phyloP scores from a whole-genome alignment of 768 basidiomycete species.

The Dictyophora rubrovolvata region DNA sequence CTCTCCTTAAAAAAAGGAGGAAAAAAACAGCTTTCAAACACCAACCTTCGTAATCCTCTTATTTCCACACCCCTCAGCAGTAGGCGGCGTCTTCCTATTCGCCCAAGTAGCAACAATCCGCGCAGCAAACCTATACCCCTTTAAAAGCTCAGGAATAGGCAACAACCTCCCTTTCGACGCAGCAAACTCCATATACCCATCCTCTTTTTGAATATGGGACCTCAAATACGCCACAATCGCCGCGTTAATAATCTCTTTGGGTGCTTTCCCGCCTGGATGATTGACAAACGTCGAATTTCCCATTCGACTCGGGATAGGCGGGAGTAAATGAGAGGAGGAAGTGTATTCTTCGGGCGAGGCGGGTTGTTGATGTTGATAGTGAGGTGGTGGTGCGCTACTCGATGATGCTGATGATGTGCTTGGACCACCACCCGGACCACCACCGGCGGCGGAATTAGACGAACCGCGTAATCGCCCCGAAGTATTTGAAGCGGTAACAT shows the following conservation, averaged over 20 bases:
- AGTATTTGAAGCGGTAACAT: neutral
- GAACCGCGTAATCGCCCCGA: neutral
- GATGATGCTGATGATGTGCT: neutral
- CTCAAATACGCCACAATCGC: conserved; percentile 12
- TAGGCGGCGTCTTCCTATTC: conserved; percentile 12
- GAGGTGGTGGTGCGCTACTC: neutral
- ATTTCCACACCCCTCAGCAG: conserved; percentile 9
- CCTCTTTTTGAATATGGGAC: conserved; percentile 11
- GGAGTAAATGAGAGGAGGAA: neutral
- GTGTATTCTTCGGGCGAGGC: neutral
- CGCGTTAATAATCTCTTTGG: conserved; percentile 12
- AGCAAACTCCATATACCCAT: conserved; percentile 14
- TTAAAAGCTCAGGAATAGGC: conserved; percentile 12
- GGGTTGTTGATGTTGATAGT: neutral
- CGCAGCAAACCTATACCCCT: conserved; percentile 13
- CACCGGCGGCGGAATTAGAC: neutral
- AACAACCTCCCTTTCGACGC: conserved; percentile 13
- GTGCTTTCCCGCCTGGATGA: conserved; percentile 2
- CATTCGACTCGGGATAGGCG: neutral
- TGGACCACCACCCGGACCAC: neutral
- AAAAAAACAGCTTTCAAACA: neutral
- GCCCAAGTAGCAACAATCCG: conserved; percentile 12
- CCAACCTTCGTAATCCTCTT: conserved; percentile 14
- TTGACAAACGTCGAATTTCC: neutral
- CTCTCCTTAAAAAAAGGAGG: neutral